Base-by-base conservation (phyloP, 768 basidiomycete genomes). In the Suillus luteus region DNA sequence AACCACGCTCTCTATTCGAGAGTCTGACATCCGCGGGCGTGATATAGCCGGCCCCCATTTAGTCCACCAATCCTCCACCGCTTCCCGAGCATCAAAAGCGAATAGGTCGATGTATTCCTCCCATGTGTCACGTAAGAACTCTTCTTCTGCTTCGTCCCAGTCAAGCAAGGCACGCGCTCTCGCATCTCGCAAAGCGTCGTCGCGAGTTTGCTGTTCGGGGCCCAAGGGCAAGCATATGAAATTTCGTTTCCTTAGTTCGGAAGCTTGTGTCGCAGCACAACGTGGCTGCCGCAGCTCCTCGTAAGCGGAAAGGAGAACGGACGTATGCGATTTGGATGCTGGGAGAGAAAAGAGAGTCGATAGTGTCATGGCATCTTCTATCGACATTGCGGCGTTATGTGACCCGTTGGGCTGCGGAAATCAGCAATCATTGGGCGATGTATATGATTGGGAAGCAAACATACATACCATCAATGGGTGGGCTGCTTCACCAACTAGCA, bases 301-400 rank as follows among this genome's bases (percentile, higher is more conserved):
- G 70, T 83, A 87, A 5, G 83, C 85, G 22, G 74, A 74, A 62
- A 88, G 76, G 51, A 89, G 72, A 60, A 81, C 78, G 1, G 80
- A 69, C 2, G 88, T 75, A 61, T 88, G 83, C 3, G 76, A 71
- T 61, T 72, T 73, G 58, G 75, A 68, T 19, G 79, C 77, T 5
- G 88, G 78, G 43, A 82, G 78, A 5, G 84, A 78, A 69, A 89
- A 88, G 11, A 88, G 79, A 35, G 76, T 78, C 7, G 84, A 85
- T 46, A 88, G 75, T 0, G 84, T 84, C 69, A 85, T 82, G 0
- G 86, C 86, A 67, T 89, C 88, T 71, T 89, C 88, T 43, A 88
- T 77, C 2, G 78, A 78, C 60, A 85, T 73, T 2, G 80, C 76
- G 0, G 79, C 73, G 35, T 79, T 80, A 64, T 86, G 82, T 22